Evolutionary conservation across 169 alveolate genomes (phyloP), one percentile per base, ranked within the genome.

Genomic region (Plasmodium malariae): DNA sequence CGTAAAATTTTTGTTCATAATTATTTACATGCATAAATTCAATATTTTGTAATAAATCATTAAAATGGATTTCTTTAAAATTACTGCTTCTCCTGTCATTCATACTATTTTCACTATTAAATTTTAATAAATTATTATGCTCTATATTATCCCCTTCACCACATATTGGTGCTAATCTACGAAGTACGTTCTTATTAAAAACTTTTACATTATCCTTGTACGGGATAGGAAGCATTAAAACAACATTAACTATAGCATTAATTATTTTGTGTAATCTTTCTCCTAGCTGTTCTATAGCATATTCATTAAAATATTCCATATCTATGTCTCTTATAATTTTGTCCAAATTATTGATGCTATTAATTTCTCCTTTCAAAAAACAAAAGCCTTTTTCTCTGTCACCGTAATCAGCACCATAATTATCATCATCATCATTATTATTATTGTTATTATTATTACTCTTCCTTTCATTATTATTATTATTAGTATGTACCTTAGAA

Each of bases 121-220:
- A 32, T 65, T 78, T 78, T 21, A 78, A 43, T 30, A 78, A 78
- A 63, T 26, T 63, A 78, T 55, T 48, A n/a, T 78, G 36, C 48
- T 78, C 45, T 32, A 78, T 78, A 48, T 78, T 78, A 36, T 78
- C 89, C 45, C 74, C 65, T 78, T 78, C 89, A n/a, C 78, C 78
- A 63, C 76, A 78, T 34, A 78, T 78, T 3, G 89, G 89, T 32
- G 89, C 89, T 62, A 78, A 78, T 37, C 89, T 78, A 14, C 89
- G 67, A 12, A 78, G 72, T 5, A 78, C 11, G 17, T 78, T 40
- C 24, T 78, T 78, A 37, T 63, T 78, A 63, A 78, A 60, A 11
- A 62, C 43, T 26, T 78, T 78, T 9, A 78, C 37, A 12, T 78
- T 65, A 0, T 78, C 89, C 60, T 78, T 78, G 21, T 78, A 78